phyloP scores from a whole-genome alignment of 2,329 filamentous ascomycete genomes.

The Fusarium luffae region DNA sequence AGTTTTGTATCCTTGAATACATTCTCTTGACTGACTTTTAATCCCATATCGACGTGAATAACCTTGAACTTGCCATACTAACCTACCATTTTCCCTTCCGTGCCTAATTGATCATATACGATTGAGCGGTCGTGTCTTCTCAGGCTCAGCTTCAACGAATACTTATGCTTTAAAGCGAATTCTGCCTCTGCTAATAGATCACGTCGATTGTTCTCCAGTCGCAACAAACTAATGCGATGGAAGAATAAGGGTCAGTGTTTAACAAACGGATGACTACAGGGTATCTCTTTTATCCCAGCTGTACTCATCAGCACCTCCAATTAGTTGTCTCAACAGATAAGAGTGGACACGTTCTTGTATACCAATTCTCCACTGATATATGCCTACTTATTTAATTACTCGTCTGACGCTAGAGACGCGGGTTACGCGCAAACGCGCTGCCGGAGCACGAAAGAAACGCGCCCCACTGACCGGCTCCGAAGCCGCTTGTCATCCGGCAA shows the following conservation, averaged over 20 bases:
- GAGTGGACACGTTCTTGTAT: fast-evolving
- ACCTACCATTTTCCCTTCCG: too few species aligned
- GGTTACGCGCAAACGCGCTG: too few species aligned
- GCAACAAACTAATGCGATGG: not conserved
- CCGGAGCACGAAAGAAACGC: too few species aligned
- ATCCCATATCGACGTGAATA: fast-evolving
- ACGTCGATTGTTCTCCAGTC: not conserved
- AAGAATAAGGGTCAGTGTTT: not conserved
- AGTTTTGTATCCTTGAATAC: not conserved
- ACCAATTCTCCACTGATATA: not conserved
- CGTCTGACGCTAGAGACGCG: too few species aligned
- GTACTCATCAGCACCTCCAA: not conserved
- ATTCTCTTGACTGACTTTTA: not conserved
- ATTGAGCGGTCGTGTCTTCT: not conserved
- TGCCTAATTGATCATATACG: too few species aligned
- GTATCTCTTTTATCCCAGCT: not conserved
- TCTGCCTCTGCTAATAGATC: not conserved
- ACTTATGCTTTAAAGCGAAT: too few species aligned
- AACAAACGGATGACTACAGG: not conserved
- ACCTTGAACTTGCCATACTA: fast-evolving
- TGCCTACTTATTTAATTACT: not conserved
- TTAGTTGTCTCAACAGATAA: too few species aligned
- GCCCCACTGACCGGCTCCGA: not conserved
- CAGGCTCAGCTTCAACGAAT: too few species aligned
- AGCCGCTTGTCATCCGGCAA: conserved; percentile 1